Evolutionary conservation across 768 basidiomycete species (phyloP).

Genomic region (Kockovaella imperatae): DNA sequence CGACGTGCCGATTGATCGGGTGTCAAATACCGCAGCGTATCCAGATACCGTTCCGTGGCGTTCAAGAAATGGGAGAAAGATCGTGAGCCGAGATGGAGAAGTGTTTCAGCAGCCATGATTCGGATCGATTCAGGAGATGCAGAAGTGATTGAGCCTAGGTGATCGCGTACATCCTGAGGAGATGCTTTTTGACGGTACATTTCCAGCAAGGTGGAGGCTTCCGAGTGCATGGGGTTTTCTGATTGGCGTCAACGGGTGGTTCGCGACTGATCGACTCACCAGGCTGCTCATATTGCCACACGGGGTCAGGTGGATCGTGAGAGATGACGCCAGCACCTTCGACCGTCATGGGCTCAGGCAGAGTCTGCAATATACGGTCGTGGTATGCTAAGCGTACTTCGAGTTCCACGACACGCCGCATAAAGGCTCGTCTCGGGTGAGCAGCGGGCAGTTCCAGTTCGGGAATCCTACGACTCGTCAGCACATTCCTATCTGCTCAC

Average conservation of each 20-base stretch:
- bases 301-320: slow-evolving; percentile 61
- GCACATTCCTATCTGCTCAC: neutral
- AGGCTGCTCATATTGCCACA: slow-evolving; percentile 34
- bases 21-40: slow-evolving; percentile 50
- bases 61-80: slow-evolving; percentile 98
- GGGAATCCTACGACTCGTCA: slow-evolving; percentile 57
- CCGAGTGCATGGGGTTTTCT: slow-evolving; percentile 74
- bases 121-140: slow-evolving; percentile 60
- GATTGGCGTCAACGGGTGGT: slow-evolving; percentile 4
- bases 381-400: slow-evolving; percentile 88
- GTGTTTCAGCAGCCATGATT: slow-evolving; percentile 74
- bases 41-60: slow-evolving; percentile 86
- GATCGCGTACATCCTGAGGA: slow-evolving; percentile 67
- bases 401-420: slow-evolving; percentile 75
- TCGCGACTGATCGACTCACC: slow-evolving; percentile 15
- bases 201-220: slow-evolving; percentile 66
- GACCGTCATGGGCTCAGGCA: slow-evolving; percentile 64
- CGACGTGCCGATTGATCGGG: slow-evolving; percentile 50
- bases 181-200: slow-evolving; percentile 60
- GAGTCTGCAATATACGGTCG: slow-evolving; percentile 79
- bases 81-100: slow-evolving; percentile 83
- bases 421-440: slow-evolving; percentile 82
- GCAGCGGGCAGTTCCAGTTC: slow-evolving; percentile 65
- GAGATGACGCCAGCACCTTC: slow-evolving; percentile 74
- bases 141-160: slow-evolving; percentile 63